Evolutionary conservation across 1,139 yeast species (phyloP).

Genomic region (Suhomyces chickasaworum): DNA sequence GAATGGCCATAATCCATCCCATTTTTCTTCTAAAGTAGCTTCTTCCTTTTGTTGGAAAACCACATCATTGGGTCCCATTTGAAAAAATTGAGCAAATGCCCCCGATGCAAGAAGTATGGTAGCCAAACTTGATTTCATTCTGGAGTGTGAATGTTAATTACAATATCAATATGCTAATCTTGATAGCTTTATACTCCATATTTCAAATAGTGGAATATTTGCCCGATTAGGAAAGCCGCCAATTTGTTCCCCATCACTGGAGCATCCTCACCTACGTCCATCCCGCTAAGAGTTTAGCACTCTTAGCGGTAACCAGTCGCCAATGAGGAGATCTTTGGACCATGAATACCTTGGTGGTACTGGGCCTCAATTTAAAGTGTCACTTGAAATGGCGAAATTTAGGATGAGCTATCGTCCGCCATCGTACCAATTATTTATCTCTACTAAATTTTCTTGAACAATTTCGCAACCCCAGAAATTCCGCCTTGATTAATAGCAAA

Average conservation of each 20-base stretch:
- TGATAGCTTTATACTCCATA: constrained; percentile 8
- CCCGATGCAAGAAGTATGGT: constrained; percentile 3
- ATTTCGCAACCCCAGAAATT: not conserved
- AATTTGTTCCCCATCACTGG: not conserved
- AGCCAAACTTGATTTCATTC: constrained; percentile 5
- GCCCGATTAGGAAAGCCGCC: constrained; percentile 13
- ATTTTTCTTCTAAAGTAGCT: constrained; percentile 46
- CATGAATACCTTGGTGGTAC: not conserved
- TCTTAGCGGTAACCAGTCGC: not conserved
- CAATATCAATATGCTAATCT: not conserved
- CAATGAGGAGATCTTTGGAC: not conserved
- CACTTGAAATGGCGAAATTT: too few species aligned
- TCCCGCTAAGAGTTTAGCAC: not conserved
- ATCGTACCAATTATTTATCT: not conserved
- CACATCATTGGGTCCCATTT: constrained; percentile 7
- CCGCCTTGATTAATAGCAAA: not conserved
- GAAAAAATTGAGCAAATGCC: not conserved
- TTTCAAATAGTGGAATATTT: constrained; percentile 2
- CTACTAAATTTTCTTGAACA: not conserved
- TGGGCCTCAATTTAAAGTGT: not conserved
- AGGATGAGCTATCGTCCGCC: too few species aligned
- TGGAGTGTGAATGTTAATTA: not conserved
- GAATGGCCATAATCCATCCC: constrained; percentile 71
- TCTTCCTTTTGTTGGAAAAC: constrained; percentile 1
- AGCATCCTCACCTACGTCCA: not conserved